phyloP scores from a whole-genome alignment of 176 grass and related monocot species.

The Musa acuminata region DNA sequence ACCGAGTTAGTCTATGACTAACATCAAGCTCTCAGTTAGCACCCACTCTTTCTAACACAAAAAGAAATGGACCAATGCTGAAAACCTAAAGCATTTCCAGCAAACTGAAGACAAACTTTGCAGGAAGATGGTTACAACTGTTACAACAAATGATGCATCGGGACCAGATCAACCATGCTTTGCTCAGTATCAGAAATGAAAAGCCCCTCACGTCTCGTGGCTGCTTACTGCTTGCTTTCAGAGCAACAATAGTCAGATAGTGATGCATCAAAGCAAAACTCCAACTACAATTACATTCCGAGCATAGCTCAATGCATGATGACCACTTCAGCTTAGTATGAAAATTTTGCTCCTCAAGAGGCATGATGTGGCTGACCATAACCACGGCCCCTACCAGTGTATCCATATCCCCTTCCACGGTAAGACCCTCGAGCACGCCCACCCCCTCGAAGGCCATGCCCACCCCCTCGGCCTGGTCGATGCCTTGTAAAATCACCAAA shows the following conservation, averaged over 20 bases:
- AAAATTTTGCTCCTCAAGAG: background rate
- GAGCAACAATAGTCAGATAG: background rate
- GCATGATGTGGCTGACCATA: constrained; percentile 1
- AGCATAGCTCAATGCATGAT: background rate
- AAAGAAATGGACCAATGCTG: too few relatives aligned
- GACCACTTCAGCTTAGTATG: too few relatives aligned
- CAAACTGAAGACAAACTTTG: too few relatives aligned
- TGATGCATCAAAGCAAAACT: background rate
- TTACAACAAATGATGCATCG: background rate
- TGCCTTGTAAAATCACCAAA: constrained; percentile 77
- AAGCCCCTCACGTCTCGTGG: background rate
- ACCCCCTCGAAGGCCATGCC: constrained; percentile 50
- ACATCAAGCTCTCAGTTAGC: too few relatives aligned
- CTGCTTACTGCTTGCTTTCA: background rate
- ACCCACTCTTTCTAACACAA: too few relatives aligned
- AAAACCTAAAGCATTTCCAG: too few relatives aligned
- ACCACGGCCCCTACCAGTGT: constrained; percentile 36
- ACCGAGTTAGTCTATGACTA: too few relatives aligned
- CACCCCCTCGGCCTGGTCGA: constrained; percentile 47
- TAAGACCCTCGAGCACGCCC: constrained; percentile 37
- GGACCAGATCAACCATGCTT: background rate
- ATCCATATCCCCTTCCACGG: constrained; percentile 54
- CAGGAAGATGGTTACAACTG: background rate
- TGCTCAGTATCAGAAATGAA: background rate
- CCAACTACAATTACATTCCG: background rate